Percentiles rank a stretch among this genome's conserved stretches.
phyloP scores from a whole-genome alignment of 495 filamentous ascomycete genomes.

The Xeromyces bisporus region DNA sequence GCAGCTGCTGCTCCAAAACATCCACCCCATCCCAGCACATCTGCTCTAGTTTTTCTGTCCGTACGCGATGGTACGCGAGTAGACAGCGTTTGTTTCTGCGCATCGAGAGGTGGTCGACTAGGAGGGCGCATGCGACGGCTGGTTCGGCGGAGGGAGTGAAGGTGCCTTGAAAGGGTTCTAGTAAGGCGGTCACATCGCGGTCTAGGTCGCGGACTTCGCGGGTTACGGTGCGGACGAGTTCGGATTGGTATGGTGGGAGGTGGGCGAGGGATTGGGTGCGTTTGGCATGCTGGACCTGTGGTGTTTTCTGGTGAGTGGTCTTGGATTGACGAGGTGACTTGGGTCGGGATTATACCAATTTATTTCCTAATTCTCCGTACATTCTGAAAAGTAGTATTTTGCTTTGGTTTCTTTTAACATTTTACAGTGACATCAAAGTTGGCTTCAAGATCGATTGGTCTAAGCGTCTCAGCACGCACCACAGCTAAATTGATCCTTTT shows the following conservation, averaged over 20 bases:
- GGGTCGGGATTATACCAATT: constrained; percentile 36
- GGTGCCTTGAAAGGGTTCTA: constrained; percentile 63
- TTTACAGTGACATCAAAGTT: neutral
- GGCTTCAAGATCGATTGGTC: neutral
- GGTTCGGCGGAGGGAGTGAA: constrained; percentile 80
- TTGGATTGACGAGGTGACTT: neutral
- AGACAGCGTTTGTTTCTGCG: constrained; percentile 92
- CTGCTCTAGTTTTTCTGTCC: constrained; percentile 83
- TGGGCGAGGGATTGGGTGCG: constrained; percentile 75
- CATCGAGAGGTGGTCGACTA: constrained; percentile 91
- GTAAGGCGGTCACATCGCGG: constrained; percentile 64
- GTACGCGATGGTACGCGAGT: constrained; percentile 80
- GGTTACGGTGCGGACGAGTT: constrained; percentile 72
- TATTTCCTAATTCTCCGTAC: constrained; percentile 87
- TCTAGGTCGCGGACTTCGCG: constrained; percentile 91
- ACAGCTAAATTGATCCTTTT: too few relatives aligned
- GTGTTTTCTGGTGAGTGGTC: constrained; percentile 1
- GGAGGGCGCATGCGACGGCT: constrained; percentile 66
- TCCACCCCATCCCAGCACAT: constrained; percentile 85
- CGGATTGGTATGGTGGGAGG: constrained; percentile 85
- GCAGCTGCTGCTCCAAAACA: constrained; percentile 44
- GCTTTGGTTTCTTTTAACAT: neutral
- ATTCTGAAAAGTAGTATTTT: constrained; percentile 38
- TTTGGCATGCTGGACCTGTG: constrained; percentile 90
- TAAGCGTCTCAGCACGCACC: too few relatives aligned